Evolutionary conservation across 257 asterid species (phyloP).

Genomic region (Prunella vulgaris): DNA sequence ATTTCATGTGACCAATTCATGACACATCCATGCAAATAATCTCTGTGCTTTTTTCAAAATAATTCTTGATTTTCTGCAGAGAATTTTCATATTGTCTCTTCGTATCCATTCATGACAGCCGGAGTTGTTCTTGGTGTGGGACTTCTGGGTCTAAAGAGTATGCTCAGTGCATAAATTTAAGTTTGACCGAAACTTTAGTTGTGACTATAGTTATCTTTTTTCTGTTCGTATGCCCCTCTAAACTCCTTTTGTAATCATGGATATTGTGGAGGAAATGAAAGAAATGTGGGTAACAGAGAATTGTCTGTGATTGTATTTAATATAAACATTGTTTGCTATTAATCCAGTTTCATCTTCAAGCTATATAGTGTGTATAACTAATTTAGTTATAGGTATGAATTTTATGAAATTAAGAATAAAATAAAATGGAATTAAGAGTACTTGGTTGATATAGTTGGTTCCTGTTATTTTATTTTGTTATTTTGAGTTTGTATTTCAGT

Average conservation of each 20-base stretch:
- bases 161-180: conserved; percentile 14
- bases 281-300: background rate
- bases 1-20: conserved; percentile 14
- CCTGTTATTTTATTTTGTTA: too few species aligned
- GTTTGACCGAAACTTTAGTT: background rate
- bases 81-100: conserved; percentile 59
- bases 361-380: too few species aligned
- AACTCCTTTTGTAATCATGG: background rate
- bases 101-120: conserved; percentile 54
- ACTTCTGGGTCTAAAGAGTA: conserved; percentile 71
- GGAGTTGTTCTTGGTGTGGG: conserved; percentile 71
- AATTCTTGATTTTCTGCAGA: conserved; percentile 41
- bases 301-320: background rate
- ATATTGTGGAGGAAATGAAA: conserved; percentile 1
- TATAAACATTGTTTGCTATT: too few species aligned
- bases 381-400: too few species aligned
- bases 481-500: too few species aligned
- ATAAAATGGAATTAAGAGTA: too few species aligned
- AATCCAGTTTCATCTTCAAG: too few species aligned
- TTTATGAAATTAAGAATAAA: too few species aligned
- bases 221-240: background rate
- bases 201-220: background rate
- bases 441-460: too few species aligned
- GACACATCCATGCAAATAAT: conserved; percentile 16
- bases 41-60: background rate